A percentile compares a stretch with the other conserved stretches of the same genome.
These are phyloP conservation scores for Hypoxylon intermedium DNA, from an alignment of 495 filamentous ascomycete species.

Conservation along the genomic window DNA sequence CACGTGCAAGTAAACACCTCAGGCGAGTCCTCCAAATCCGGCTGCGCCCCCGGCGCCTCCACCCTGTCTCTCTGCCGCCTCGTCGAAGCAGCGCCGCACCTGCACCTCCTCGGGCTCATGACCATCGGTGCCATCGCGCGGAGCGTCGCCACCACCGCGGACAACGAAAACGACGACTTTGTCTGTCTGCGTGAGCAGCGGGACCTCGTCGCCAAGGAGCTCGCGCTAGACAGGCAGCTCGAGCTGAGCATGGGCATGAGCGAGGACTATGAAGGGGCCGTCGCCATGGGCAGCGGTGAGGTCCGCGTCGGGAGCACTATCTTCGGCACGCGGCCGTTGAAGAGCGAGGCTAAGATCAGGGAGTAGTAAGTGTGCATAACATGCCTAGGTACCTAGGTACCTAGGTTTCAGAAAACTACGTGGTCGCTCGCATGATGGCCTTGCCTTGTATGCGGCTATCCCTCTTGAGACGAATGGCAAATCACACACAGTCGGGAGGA, in stretches of 20 bases:
- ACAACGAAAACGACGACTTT: slow-evolving; percentile 93
- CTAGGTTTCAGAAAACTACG: too few species aligned
- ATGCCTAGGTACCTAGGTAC: too few species aligned
- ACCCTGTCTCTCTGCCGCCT: slow-evolving; percentile 68
- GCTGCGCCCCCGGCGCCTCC: slow-evolving; percentile 68
- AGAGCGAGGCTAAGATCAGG: slow-evolving; percentile 69
- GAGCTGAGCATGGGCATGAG: slow-evolving; percentile 85
- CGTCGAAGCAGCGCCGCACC: slow-evolving; percentile 69
- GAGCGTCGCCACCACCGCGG: slow-evolving; percentile 70
- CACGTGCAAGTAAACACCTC: slow-evolving; percentile 96
- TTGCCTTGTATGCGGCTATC: too few species aligned
- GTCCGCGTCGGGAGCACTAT: slow-evolving; percentile 96
- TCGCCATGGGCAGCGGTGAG: slow-evolving; percentile 82
- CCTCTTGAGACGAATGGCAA: too few species aligned
- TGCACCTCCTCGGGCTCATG: slow-evolving; percentile 86
- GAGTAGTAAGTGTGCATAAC: too few species aligned
- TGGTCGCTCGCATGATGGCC: too few species aligned
- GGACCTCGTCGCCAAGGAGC: slow-evolving; percentile 62
- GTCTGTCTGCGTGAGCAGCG: slow-evolving; percentile 68
- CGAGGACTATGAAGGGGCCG: slow-evolving; percentile 90
- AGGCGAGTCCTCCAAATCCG: slow-evolving; percentile 83
- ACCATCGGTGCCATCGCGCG: slow-evolving; percentile 94
- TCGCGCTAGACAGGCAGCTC: slow-evolving; percentile 48
- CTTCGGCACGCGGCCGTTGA: slow-evolving; percentile 81
- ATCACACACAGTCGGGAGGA: too few species aligned